Evolutionary conservation across 331 rosid genomes (phyloP).

Genomic region (Rosa hybrid): DNA sequence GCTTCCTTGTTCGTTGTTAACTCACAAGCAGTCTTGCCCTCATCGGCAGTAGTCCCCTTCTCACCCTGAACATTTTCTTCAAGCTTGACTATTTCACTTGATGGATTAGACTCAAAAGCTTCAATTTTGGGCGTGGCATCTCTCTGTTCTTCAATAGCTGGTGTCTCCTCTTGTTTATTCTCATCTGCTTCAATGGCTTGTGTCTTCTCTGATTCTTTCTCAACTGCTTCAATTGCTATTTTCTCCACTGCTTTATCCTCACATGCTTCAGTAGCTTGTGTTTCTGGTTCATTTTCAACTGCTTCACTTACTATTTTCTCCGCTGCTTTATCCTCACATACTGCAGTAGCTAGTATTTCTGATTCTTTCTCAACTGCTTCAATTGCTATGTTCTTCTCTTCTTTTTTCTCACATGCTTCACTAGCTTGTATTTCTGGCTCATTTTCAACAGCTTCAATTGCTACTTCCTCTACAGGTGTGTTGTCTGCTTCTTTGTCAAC

Average conservation of each 20-base stretch:
- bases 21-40: neutral
- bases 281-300: neutral
- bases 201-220: conserved; percentile 3
- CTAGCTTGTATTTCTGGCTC: neutral
- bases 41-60: conserved; percentile 4
- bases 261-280: neutral
- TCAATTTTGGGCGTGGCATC: neutral
- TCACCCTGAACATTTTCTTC: conserved; percentile 2
- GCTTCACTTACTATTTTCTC: neutral
- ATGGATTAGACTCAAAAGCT: neutral
- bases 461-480: neutral
- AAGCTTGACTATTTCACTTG: conserved; percentile 1
- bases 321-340: neutral
- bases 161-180: neutral
- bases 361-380: neutral
- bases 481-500: neutral
- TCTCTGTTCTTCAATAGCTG: conserved; percentile 1
- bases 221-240: neutral
- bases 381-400: neutral
- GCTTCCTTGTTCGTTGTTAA: conserved; percentile 5
- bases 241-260: neutral
- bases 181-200: neutral
- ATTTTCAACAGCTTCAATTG: neutral
- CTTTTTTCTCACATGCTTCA: neutral
- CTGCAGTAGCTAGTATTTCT: neutral